Base-by-base conservation (phyloP, 768 basidiomycete genomes). In the Macrolepiota albuminosa region DNA sequence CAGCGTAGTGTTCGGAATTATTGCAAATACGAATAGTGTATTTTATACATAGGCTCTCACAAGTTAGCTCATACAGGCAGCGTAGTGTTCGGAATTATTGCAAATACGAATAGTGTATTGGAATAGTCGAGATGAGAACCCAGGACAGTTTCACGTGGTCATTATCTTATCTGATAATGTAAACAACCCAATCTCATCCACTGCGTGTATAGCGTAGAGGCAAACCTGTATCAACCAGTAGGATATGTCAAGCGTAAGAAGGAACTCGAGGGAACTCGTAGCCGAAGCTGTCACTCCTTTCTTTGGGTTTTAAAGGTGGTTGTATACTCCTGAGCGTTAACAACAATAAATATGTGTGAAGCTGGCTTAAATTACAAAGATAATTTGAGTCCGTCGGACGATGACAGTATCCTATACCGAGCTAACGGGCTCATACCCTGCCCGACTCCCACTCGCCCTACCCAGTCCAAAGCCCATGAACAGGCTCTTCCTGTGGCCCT, bases 341-440 rank as follows among this genome's bases (percentile, higher is more conserved):
- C 14, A 21, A 43, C 18, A 21, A 29, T 39, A 6, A 37, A 9
- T 36, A 11, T 36, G 34, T 37, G 14, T 13, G 36, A 43, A 21
- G 39, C 10, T 33, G n/a, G 8, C 29, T 40, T 54, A 54, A 13
- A 54, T 54, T 54, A 54, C 54, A 54, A n/a, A 54, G 54, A 54
- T 54, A 11, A 7, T 54, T 40, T 10, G 39, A 29, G 16, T 54
- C n/a, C n/a, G 11, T n/a, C 14, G 39, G 8, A n/a, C 10, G 21
- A 31, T 36, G 36, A 26, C 10, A 4, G 16, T 60, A 56, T 58
- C 47, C 40, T 61, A 84, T 56, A 75, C 85, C 73, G 86, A 85
- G 67, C 78, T 85, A 63, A 89, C 80, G 64, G 86, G 87, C 67
- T 86, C 85, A 68, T 89, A 89, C 57, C 84, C 85, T 40, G 73